Evolutionary conservation across 2,329 filamentous ascomycete genomes (phyloP), one percentile per base, ranked within the genome.

Genomic region (Nemania sp.): DNA sequence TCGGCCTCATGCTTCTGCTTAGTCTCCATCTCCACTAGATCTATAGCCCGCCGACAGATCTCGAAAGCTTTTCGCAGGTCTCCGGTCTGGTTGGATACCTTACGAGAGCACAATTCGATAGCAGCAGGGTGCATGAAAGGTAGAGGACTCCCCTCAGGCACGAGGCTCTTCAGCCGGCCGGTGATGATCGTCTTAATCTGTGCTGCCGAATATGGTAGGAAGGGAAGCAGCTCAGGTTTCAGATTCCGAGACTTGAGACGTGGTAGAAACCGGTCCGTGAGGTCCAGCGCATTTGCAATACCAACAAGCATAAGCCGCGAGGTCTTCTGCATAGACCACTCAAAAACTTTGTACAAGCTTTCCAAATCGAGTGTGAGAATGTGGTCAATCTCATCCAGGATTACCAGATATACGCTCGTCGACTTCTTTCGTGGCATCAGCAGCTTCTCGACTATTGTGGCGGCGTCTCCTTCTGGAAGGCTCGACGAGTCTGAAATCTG

Each of bases 51-150:
- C 41, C 91, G 88, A 70, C 93, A 91, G 55, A 99, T 90, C 71
- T 97, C 93, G 66, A 97, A 97, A 0, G 92, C 93, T 72, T 96
- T 96, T 56, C 94, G 89, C 43, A 99, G 73, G 70, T 99, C 94
- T 37, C 94, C 94, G 0, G 91, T 96, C 70, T 97, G 93, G 49
- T 89, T 91, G 3, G 94, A 89, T 14, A 99, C 90, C 70, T 97
- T 99, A 70, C 94, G 90, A 6, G 94, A 89, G 70, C 93, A 96
- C 39, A 99, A 86, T 66, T 95, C 90, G 63, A 99, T 91, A 15
- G 94, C 94, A 11, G 91, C 90, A 1, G 93, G 93, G 66, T 97
- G 93, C 54, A 99, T 84, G 66, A 97, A 96, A 0, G 94, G 94
- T 3, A 96, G 72, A 30, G 81, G 73, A 44, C 77, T 78, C 34